Conservation (phyloP, 495 filamentous ascomycete genomes). For the Oleoguttula mirabilis region DNA sequence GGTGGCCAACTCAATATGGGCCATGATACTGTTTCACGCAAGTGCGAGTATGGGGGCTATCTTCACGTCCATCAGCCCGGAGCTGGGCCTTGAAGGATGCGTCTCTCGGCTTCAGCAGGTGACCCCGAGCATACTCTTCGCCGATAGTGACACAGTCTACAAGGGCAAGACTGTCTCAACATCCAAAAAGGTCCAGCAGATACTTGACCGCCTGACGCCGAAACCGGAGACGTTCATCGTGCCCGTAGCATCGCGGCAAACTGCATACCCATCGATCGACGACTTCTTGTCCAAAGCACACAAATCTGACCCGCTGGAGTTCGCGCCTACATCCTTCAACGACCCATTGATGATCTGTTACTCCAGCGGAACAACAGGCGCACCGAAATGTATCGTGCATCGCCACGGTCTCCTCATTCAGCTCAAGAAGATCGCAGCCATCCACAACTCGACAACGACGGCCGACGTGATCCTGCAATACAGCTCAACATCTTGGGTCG, state of each 20-base stretch:
- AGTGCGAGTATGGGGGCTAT: constrained; percentile 54
- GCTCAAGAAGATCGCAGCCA: constrained; percentile 43
- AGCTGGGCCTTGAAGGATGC: constrained; percentile 46
- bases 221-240: constrained; percentile 52
- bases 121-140: constrained; percentile 57
- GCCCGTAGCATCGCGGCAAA: constrained; percentile 46
- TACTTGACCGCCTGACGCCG: constrained; percentile 46
- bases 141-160: constrained; percentile 67
- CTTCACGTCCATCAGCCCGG: constrained; percentile 61
- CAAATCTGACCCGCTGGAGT: constrained; percentile 33
- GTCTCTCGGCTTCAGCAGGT: constrained; percentile 62
- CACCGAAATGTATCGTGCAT: constrained; percentile 68
- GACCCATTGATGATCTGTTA: constrained; percentile 64
- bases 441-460: constrained; percentile 37
- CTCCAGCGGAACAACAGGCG: constrained; percentile 60
- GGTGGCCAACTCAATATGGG: constrained; percentile 61
- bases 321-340: constrained; percentile 50
- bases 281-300: constrained; percentile 40
- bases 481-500: constrained; percentile 61
- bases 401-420: constrained; percentile 53
- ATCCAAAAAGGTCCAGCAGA: constrained; percentile 52
- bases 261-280: constrained; percentile 39
- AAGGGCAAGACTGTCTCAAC: constrained; percentile 64
- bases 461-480: constrained; percentile 21
- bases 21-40: constrained; percentile 53